Percentiles rank a stretch among this genome's conserved stretches.
phyloP scores from a whole-genome alignment of 371 early-diverging fungal genomes.

The Apophysomyces sp. region DNA sequence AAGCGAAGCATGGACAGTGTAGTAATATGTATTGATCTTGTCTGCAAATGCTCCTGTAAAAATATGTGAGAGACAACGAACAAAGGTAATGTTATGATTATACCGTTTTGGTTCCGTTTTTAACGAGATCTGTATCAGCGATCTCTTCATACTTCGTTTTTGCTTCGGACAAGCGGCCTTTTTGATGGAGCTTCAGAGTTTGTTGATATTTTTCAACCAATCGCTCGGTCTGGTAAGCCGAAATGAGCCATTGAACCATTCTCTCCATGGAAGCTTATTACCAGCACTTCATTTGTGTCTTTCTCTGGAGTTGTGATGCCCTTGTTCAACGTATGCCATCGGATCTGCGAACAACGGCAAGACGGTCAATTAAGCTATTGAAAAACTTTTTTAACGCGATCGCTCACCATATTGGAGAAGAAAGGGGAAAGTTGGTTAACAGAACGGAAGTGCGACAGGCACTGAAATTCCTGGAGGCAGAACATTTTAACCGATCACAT shows the following conservation, averaged over 20 bases:
- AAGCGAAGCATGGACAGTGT: slow-evolving; percentile 47
- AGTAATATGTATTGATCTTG: slow-evolving; percentile 20
- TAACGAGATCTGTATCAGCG: slow-evolving; percentile 41
- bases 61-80: background rate
- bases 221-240: slow-evolving; percentile 42
- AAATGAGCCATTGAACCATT: background rate
- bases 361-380: background rate
- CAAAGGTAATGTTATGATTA: background rate
- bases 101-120: slow-evolving; percentile 37
- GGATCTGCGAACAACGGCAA: slow-evolving; percentile 5
- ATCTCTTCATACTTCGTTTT: slow-evolving; percentile 44
- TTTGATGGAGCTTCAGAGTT: slow-evolving; percentile 50
- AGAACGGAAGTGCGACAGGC: too few relatives aligned
- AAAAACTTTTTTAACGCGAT: background rate
- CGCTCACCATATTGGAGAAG: background rate
- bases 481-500: too few relatives aligned
- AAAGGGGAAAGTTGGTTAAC: background rate
- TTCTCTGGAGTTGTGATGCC: slow-evolving; percentile 18
- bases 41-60: background rate
- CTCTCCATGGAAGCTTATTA: background rate
- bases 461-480: too few relatives aligned
- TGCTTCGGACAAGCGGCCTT: slow-evolving; percentile 41
- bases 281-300: slow-evolving; percentile 37
- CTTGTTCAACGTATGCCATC: slow-evolving; percentile 38
- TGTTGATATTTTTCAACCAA: slow-evolving; percentile 47